A percentile compares a stretch with the other conserved stretches of the same genome.
Evolutionary conservation across 148 eudicot species (phyloP).

Genomic region (Gaultheria prostrata): DNA sequence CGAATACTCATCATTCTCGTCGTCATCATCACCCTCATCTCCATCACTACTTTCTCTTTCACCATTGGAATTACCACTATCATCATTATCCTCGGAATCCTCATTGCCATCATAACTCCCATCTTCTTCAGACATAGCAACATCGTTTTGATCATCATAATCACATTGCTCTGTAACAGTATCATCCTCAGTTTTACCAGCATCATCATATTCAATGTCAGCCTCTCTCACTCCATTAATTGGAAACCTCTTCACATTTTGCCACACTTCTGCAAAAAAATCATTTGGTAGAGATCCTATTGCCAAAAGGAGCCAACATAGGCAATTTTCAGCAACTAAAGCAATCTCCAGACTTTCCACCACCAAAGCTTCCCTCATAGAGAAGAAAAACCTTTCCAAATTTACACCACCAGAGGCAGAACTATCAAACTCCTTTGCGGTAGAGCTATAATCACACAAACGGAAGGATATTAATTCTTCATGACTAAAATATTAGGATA

Average conservation of each 20-base stretch:
- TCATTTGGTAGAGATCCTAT: not conserved
- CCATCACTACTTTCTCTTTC: not conserved
- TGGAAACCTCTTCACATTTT: not conserved
- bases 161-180: not conserved
- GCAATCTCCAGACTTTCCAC: not conserved
- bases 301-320: not conserved
- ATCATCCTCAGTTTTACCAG: not conserved
- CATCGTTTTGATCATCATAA: not conserved
- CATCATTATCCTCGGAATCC: not conserved
- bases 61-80: not conserved
- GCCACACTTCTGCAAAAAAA: too few species aligned
- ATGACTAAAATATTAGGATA: not conserved
- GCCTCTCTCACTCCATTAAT: not conserved
- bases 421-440: not conserved
- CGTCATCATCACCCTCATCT: conserved; percentile 2
- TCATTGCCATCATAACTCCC: not conserved
- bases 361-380: not conserved
- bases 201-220: conserved; percentile 10
- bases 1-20: not conserved
- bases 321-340: conserved; percentile 3
- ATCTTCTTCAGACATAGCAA: not conserved
- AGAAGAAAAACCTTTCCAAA: conserved; percentile 7
- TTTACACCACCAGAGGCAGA: not conserved
- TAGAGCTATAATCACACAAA: not conserved
- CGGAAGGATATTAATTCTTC: not conserved